Evolutionary conservation across 2,329 filamentous ascomycete species (phyloP).

Genomic region (Pyricularia grisea): DNA sequence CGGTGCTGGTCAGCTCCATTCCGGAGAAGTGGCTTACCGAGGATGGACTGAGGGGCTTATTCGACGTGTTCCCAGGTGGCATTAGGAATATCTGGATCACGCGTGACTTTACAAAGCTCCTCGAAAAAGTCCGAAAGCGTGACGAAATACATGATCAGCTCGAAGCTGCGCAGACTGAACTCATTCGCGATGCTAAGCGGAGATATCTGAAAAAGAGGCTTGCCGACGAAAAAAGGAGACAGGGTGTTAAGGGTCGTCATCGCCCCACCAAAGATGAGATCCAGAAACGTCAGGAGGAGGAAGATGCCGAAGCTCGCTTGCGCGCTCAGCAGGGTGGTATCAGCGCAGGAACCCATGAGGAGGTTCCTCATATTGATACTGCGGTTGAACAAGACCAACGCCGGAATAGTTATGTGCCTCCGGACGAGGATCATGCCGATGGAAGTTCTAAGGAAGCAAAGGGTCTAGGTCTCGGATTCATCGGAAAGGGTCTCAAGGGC

Average conservation of each 20-base stretch:
- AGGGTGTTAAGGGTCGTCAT: constrained; percentile 39
- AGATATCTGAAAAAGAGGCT: constrained; percentile 61
- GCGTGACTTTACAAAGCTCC: constrained; percentile 71
- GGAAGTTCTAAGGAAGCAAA: background rate
- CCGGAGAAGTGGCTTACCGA: constrained; percentile 83
- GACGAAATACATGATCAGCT: constrained; percentile 62
- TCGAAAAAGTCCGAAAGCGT: constrained; percentile 73
- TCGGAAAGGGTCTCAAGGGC: constrained; percentile 40
- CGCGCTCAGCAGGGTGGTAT: constrained; percentile 42
- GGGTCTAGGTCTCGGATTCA: background rate
- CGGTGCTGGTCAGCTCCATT: constrained; percentile 85
- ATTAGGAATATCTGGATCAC: constrained; percentile 97
- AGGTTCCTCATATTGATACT: constrained; percentile 38
- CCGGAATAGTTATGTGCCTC: background rate
- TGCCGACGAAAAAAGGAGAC: constrained; percentile 54
- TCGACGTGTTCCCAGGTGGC: constrained; percentile 92
- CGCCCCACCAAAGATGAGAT: constrained; percentile 41
- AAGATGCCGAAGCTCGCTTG: constrained; percentile 39
- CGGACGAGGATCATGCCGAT: background rate
- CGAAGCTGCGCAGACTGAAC: constrained; percentile 73
- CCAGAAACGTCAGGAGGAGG: constrained; percentile 32
- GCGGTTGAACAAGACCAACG: constrained; percentile 17
- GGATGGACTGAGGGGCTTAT: constrained; percentile 72
- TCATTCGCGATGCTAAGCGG: constrained; percentile 73
- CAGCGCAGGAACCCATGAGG: constrained; percentile 41